These are phyloP conservation scores for Astragalus membranaceus DNA, from an alignment of 306 rosid species.

Conservation along the genomic window DNA sequence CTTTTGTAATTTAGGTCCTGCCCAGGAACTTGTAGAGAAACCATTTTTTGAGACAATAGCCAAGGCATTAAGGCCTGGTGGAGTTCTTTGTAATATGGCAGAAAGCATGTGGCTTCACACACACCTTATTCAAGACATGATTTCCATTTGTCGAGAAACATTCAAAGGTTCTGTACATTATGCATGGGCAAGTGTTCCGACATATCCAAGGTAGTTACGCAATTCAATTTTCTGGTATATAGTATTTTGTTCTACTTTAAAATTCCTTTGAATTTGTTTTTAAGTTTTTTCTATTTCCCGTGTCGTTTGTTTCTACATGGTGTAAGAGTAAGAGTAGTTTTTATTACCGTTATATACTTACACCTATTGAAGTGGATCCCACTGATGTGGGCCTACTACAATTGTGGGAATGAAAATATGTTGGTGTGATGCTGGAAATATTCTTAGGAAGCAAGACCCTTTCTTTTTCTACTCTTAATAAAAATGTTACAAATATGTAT, in stretches of 20 bases:
- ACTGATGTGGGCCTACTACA: not conserved
- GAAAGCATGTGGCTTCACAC: constrained; percentile 99
- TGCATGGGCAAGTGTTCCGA: constrained; percentile 97
- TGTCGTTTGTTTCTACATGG: not conserved
- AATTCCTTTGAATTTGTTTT: not conserved
- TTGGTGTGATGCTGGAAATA: not conserved
- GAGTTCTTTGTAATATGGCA: constrained; percentile 97
- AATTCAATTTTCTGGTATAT: not conserved
- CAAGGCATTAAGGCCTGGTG: constrained; percentile 88
- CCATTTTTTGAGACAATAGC: constrained; percentile 93
- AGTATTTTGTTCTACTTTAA: not conserved
- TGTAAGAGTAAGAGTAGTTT: not conserved
- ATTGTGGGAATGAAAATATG: not conserved
- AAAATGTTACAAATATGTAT: not conserved
- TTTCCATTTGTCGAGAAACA: constrained; percentile 58
- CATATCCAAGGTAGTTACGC: constrained; percentile 70
- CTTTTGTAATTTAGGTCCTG: constrained; percentile 64
- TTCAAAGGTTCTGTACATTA: constrained; percentile 88
- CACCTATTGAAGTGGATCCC: not conserved
- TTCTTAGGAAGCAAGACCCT: not conserved
- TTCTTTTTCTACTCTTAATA: not conserved
- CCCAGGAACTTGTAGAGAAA: constrained; percentile 95
- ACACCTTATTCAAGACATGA: constrained; percentile 84
- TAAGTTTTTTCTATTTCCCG: not conserved
- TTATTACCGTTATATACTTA: not conserved